phyloP scores from a whole-genome alignment of 2,329 filamentous ascomycete genomes.

The Cercospora nicotianae region DNA sequence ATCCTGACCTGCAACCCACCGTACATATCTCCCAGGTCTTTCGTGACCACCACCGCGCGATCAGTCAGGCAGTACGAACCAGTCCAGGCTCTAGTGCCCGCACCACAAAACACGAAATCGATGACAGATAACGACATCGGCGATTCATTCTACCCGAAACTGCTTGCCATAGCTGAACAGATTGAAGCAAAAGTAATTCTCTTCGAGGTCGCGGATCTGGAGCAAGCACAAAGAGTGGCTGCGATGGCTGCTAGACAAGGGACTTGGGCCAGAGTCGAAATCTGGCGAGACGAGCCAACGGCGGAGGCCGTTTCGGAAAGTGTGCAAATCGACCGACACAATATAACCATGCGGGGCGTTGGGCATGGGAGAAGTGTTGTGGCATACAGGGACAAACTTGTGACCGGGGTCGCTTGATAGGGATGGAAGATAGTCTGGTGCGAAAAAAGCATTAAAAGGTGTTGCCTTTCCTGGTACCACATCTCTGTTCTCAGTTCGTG shows the following conservation, averaged over 20 bases:
- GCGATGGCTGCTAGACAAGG: constrained; percentile 45
- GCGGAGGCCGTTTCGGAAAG: constrained; percentile 20
- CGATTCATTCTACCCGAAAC: constrained; percentile 67
- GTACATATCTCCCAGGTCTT: constrained; percentile 72
- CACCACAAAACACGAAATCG: constrained; percentile 30
- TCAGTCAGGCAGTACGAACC: constrained; percentile 85
- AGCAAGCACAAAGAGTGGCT: constrained; percentile 66
- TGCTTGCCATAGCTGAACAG: constrained; percentile 57
- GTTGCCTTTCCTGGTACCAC: neutral
- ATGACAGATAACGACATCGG: constrained; percentile 28
- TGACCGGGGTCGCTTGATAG: neutral
- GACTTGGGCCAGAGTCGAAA: constrained; percentile 53
- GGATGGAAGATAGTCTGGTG: neutral
- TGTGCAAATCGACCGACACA: constrained; percentile 24
- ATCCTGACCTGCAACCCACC: constrained; percentile 87
- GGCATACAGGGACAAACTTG: constrained; percentile 39
- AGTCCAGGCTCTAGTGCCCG: constrained; percentile 71
- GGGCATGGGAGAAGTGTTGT: constrained; percentile 49
- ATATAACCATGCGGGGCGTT: constrained; percentile 39
- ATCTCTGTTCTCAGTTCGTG: neutral
- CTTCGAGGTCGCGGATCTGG: constrained; percentile 70
- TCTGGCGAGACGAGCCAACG: constrained; percentile 69
- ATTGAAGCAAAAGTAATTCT: constrained; percentile 59
- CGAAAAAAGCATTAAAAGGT: neutral
- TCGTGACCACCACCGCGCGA: constrained; percentile 62